Evolutionary conservation across 768 basidiomycete species (phyloP).

Genomic region (Termitomyces sp.): DNA sequence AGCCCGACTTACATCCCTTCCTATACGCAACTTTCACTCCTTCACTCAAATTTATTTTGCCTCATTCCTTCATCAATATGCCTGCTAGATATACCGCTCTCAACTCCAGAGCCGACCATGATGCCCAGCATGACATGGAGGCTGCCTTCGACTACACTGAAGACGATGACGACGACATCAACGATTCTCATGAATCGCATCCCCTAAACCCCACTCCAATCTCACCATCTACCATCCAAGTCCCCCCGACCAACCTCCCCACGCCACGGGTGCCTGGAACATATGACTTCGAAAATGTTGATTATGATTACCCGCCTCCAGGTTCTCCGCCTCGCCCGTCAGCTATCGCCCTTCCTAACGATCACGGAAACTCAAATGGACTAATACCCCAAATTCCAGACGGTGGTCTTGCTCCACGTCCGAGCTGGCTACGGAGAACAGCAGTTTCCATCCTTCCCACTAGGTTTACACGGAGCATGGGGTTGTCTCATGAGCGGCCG

Average conservation of each 20-base stretch:
- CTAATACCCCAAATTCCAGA: constrained; percentile 44
- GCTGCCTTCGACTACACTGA: constrained; percentile 84
- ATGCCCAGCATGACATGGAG: constrained; percentile 52
- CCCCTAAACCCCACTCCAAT: constrained; percentile 43
- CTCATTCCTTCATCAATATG: constrained; percentile 24
- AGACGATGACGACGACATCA: constrained; percentile 55
- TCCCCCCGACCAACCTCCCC: constrained; percentile 14
- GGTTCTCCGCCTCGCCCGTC: constrained; percentile 73
- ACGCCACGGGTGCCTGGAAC: constrained; percentile 32
- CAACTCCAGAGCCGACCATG: constrained; percentile 45
- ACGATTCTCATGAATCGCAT: constrained; percentile 42
- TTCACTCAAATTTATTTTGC: constrained; percentile 8
- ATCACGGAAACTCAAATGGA: constrained; percentile 74
- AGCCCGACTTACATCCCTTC: neutral
- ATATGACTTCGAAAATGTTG: constrained; percentile 79
- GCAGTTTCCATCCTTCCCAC: constrained; percentile 51
- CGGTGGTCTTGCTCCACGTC: constrained; percentile 27
- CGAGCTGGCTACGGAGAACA: constrained; percentile 54
- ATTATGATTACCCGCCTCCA: constrained; percentile 80
- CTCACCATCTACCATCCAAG: constrained; percentile 21
- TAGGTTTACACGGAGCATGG: constrained; percentile 40
- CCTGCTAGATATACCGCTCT: constrained; percentile 66
- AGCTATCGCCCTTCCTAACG: constrained; percentile 60
- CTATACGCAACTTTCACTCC: constrained; percentile 10
- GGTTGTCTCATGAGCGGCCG: constrained; percentile 33